phyloP scores from a whole-genome alignment of 441 rosid species.

The Raphanus hybrid region DNA sequence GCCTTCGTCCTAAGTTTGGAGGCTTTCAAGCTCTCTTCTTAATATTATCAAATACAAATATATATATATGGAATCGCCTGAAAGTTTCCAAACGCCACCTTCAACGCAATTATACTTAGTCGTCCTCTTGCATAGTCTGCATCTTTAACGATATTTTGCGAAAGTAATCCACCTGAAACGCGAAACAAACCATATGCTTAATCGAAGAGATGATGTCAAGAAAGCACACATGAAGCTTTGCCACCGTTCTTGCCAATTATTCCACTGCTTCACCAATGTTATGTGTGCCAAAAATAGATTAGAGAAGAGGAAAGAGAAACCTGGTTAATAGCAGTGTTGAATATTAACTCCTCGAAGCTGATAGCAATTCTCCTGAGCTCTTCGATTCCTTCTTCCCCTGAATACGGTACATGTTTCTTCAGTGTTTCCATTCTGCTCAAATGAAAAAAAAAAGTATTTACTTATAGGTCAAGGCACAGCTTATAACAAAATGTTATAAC shows the following conservation, averaged over 20 bases:
- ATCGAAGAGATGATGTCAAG: background rate
- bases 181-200: background rate
- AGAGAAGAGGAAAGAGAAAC: constrained; percentile 37
- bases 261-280: background rate
- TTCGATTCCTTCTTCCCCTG: constrained; percentile 57
- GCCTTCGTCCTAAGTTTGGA: background rate
- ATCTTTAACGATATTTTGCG: constrained; percentile 18
- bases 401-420: constrained; percentile 59
- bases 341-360: constrained; percentile 72
- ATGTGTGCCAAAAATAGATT: background rate
- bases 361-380: constrained; percentile 66
- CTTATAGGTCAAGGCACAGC: background rate
- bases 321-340: constrained; percentile 55
- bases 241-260: background rate
- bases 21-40: background rate
- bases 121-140: background rate
- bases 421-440: constrained; percentile 57
- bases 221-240: background rate
- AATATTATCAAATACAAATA: background rate
- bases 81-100: background rate
- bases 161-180: constrained; percentile 30
- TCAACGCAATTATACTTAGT: background rate
- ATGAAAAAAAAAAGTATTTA: background rate
- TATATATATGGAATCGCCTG: background rate
- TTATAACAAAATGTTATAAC: background rate